Percentiles rank a stretch among this genome's conserved stretches.
phyloP scores from a whole-genome alignment of 1,139 yeast genomes.

The Barnettozyma hawaiiensis region DNA sequence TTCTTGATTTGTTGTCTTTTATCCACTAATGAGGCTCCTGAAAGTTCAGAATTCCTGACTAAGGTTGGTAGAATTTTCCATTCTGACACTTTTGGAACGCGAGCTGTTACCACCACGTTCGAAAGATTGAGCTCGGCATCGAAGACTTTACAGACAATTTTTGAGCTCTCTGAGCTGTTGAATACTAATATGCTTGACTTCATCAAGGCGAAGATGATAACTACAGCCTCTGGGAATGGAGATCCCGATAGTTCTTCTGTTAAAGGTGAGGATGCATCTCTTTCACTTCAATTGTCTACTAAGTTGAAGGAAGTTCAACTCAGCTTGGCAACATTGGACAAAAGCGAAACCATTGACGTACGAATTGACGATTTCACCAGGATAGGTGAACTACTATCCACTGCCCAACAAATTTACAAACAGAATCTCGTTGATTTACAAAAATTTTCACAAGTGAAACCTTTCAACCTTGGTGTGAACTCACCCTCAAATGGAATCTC shows the following conservation, averaged over 20 bases:
- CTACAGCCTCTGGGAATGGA: not conserved
- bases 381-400: slow-evolving; percentile 14
- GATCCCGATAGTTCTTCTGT: not conserved
- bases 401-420: slow-evolving; percentile 13
- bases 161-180: slow-evolving; percentile 1
- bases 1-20: slow-evolving; percentile 37
- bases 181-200: slow-evolving; percentile 1
- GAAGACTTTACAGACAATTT: not conserved
- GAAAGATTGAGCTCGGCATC: slow-evolving; percentile 1
- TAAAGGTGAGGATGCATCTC: not conserved
- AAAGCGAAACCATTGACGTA: slow-evolving; percentile 10
- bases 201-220: slow-evolving; percentile 1
- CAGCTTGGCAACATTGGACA: slow-evolving; percentile 13
- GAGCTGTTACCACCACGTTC: not conserved
- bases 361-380: slow-evolving; percentile 16
- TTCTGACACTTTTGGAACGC: not conserved
- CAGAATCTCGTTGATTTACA: slow-evolving; percentile 12
- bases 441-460: slow-evolving; percentile 12
- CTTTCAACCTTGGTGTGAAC: slow-evolving; percentile 15
- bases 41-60: slow-evolving; percentile 1
- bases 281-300: slow-evolving; percentile 6
- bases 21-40: slow-evolving; percentile 28
- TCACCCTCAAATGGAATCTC: slow-evolving; percentile 4
- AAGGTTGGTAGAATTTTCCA: slow-evolving; percentile 12
- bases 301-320: slow-evolving; percentile 18